Evolutionary conservation across 306 rosid genomes (phyloP), one percentile per base, ranked within the genome.

Genomic region (Malus sieversii): DNA sequence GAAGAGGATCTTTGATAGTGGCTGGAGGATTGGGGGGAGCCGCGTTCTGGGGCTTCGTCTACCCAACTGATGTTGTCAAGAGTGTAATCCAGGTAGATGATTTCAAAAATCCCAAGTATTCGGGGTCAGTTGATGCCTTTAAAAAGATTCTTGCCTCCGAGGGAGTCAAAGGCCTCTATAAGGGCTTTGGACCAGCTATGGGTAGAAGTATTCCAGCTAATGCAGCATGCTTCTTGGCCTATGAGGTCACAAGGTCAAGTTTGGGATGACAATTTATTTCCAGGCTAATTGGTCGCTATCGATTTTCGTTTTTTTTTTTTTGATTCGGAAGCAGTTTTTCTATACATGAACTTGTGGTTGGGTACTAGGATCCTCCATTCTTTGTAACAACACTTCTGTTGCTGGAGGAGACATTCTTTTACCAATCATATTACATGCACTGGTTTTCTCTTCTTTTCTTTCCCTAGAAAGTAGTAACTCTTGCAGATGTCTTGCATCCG

Each of bases 21-120:
- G 91, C 99, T 16, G 99, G 99, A 84, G 99, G 99, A 67, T 77
- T 95, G 75, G 99, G 92, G n/a, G 98, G 99, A 78, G 98, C 83
- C 55, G 71, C 90, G 4, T 91, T 85, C 79, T 96, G 98, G 99
- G 3, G n/a, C 3, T 58, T 76, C 10, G 94, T 96, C 33, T 96
- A 96, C 76, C 98, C 98, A 27, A 92, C 97, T 12, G 98, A 96
- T 80, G 98, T 96, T 68, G 82, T 92, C 68, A 92, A 96, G 88
- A 96, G 98, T 80, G 99, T 88, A 42, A 64, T 96, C 65, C 99
- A 96, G 82, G 87, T 92, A 42, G 99, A 96, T 70, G 97, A 96
- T 78, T 82, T 86, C 82, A 96, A 87, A 80, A 92, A 86, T 72
- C 99, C 97, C 0, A 96, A 90, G 85, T 96, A 68, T 83, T 83